These are phyloP conservation scores for Huntiella omanensis DNA, from an alignment of 2,329 filamentous ascomycete genomes.

Conservation along the genomic window DNA sequence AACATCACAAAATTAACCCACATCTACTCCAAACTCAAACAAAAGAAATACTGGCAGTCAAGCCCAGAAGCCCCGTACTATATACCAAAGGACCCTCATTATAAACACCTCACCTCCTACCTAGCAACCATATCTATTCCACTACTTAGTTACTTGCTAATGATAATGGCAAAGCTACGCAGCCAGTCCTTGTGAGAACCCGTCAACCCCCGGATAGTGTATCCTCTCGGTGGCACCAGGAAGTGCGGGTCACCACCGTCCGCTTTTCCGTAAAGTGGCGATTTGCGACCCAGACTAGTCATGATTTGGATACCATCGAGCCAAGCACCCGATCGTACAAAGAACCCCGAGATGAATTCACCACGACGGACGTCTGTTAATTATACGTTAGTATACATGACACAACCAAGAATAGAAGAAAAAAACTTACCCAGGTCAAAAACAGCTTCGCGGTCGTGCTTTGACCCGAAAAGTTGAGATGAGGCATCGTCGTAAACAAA, in stretches of 20 bases:
- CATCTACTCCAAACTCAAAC: neutral
- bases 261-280: slow-evolving; percentile 66
- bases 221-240: slow-evolving; percentile 73
- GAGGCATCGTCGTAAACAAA: slow-evolving; percentile 82
- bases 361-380: slow-evolving; percentile 35
- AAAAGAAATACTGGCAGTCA: neutral
- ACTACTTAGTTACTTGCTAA: slow-evolving; percentile 15
- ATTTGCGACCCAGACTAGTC: slow-evolving; percentile 75
- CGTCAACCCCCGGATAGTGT: slow-evolving; percentile 70
- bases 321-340: slow-evolving; percentile 60
- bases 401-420: neutral
- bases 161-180: slow-evolving; percentile 70
- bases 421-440: slow-evolving; percentile 53
- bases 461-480: slow-evolving; percentile 70
- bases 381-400: slow-evolving; percentile 6
- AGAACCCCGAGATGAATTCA: slow-evolving; percentile 76
- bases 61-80: neutral
- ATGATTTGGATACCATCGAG: slow-evolving; percentile 80
- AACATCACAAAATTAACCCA: neutral
- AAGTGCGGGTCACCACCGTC: slow-evolving; percentile 65
- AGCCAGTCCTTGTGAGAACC: slow-evolving; percentile 68
- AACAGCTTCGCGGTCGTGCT: slow-evolving; percentile 47
- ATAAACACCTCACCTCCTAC: no score
- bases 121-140: neutral
- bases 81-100: no score